phyloP scores from a whole-genome alignment of 2,329 filamentous ascomycete genomes.

The Alternaria ethzedia region DNA sequence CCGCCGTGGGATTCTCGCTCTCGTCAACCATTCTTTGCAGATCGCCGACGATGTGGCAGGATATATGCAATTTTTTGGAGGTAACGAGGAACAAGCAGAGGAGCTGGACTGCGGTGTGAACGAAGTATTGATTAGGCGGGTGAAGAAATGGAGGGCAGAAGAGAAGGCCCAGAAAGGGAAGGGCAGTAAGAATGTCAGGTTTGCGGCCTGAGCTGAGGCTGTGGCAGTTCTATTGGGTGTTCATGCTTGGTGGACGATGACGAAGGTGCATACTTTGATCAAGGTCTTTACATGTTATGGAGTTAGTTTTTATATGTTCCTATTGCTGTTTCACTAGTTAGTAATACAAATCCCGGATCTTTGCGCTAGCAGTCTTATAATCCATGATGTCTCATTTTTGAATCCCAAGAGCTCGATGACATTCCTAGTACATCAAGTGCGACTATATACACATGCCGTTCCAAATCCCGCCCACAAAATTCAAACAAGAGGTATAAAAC shows the following conservation, averaged over 20 bases:
- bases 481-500: background rate
- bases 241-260: background rate
- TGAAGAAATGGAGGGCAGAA: background rate
- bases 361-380: background rate
- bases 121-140: background rate
- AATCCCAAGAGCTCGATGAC: background rate
- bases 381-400: rapidly evolving
- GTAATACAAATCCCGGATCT: background rate
- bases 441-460: background rate
- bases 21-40: background rate
- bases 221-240: rapidly evolving
- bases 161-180: too few relatives aligned
- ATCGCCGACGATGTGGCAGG: background rate
- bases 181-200: background rate
- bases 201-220: background rate
- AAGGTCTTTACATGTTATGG: background rate
- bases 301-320: background rate
- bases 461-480: background rate
- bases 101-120: background rate
- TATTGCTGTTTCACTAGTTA: background rate
- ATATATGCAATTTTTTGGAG: background rate
- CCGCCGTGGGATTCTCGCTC: background rate
- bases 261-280: background rate
- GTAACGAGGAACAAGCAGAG: background rate
- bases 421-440: background rate